Base-by-base conservation (phyloP, 768 basidiomycete species). In the Suillus brevipes region DNA sequence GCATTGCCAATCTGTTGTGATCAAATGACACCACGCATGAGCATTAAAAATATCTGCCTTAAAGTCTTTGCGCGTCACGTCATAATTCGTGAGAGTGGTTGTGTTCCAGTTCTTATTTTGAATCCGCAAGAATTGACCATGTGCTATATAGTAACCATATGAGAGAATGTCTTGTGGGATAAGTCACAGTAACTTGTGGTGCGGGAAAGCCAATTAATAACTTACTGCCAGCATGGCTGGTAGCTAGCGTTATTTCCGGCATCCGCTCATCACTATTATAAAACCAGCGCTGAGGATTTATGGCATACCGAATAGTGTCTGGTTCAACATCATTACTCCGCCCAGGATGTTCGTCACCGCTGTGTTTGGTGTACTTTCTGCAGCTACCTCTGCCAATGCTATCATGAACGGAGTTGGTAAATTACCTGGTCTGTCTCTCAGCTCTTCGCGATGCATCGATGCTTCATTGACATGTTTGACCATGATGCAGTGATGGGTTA, bases 401-500 rank as follows among this genome's bases (percentile, higher is more conserved):
- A 13, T 75, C 52, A 66, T 60, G 38, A 75, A 75, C 69, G 75
- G 74, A 16, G 75, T 75, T 42, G 74, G 74, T 6, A 75, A 69
- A 60, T 72, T 75, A 53, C 74, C 74, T 45, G 75, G 74, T 77
- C 50, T 64, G 72, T 40, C 10, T n/a, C 23, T 31, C 16, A 6
- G 18, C 2, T 28, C 6, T 59, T 25, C 6, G 47, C 5, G 5
- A 31, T 52, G 12, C 45, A 23, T 20, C 10, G 2, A 14, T 3
- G n/a, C 59, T 25, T 40, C 18, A 28, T 20, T 74, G 45, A 75
- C 58, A 34, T 37, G 18, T 6, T 36, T 9, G n/a, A n/a, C n/a
- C n/a, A n/a, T n/a, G 10, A n/a, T 62, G 58, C 59, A 75, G 75
- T 66, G 7, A 77, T 75, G 74, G 74, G 74, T 34, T 75, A 74